Base-by-base conservation (phyloP, 202 grass and related monocot species). In the Musa balbisiana region DNA sequence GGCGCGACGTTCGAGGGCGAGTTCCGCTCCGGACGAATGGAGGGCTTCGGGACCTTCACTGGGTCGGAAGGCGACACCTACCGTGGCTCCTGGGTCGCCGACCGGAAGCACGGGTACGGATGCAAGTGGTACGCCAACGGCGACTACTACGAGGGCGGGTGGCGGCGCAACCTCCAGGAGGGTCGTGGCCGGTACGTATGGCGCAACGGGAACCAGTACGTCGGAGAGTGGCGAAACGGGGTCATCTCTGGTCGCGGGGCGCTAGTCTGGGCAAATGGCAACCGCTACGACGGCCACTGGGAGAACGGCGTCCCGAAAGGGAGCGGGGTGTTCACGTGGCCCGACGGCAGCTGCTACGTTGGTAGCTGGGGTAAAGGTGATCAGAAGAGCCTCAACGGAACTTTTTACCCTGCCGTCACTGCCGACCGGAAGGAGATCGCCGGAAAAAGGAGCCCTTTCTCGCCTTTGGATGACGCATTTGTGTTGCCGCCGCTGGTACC, bases 1-100 rank as follows among this genome's bases (percentile, higher is more conserved):
- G 92, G 92, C 0, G 92, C 89, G 55, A 92, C 89, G 22, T 96
- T 89, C 83, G 92, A 96, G 62, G 92, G 92, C 0, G 92, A 96
- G 81, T 96, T 96, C 77, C 86, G 89, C 33, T 43, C 33, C 33
- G 33, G 33, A 43, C 33, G 33, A 43, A 43, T 43, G 33, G 33
- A 43, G 33, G 33, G 33, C 4, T 43, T 43, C 33, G 33, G 33
- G 33, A 43, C 73, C 10, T 96, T 96, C 74, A 87, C 89, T 15
- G 89, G 89, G 0, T 83, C 87, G 15, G 92, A 96, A 62, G 92
- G 92, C 43, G 85, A 87, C 73, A 92, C 85, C 51, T 96, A 96
- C 78, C 84, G 92, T 13, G 92, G 92, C 20, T 68, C 89, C 19
- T 96, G 92, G 92, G 73, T 76, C 55, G 92, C 81, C 49, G 89